These are phyloP conservation scores for Alternaria sp. DNA, from an alignment of 2,329 filamentous ascomycete genomes.

Conservation along the genomic window DNA sequence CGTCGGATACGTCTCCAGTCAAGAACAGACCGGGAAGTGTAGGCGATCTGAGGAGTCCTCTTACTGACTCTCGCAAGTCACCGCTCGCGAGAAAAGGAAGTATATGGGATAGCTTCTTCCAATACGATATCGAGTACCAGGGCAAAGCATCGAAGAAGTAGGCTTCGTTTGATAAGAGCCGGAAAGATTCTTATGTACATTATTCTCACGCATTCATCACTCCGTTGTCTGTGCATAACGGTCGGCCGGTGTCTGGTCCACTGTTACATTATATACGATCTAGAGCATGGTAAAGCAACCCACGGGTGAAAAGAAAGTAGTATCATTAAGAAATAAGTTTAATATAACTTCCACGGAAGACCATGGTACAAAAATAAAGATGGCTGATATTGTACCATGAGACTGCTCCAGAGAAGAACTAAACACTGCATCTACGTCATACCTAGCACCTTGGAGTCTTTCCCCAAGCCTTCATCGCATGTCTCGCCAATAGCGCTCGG, in stretches of 20 bases:
- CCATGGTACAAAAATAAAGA: background rate
- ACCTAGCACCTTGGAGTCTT: background rate
- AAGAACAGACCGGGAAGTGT: conserved; percentile 31
- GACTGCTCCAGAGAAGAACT: background rate
- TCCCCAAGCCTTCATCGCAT: background rate
- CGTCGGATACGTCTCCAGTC: conserved; percentile 25
- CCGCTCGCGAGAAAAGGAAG: conserved; percentile 39
- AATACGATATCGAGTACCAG: conserved; percentile 53
- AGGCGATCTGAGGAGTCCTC: conserved; percentile 25
- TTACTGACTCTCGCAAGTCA: conserved; percentile 9
- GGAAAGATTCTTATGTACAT: background rate
- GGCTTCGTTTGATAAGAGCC: background rate
- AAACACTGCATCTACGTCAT: background rate
- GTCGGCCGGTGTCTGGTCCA: background rate
- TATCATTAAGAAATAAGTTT: background rate
- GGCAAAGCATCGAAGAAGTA: conserved; percentile 48
- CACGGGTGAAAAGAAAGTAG: background rate
- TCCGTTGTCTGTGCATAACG: background rate
- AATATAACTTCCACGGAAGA: background rate
- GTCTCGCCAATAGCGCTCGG: background rate
- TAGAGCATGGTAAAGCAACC: background rate
- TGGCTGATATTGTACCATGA: background rate
- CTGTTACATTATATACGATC: background rate
- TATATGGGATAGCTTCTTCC: conserved; percentile 52
- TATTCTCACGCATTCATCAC: background rate